Base-by-base conservation (phyloP, 2,329 filamentous ascomycete species). In the Colletotrichum incanum region DNA sequence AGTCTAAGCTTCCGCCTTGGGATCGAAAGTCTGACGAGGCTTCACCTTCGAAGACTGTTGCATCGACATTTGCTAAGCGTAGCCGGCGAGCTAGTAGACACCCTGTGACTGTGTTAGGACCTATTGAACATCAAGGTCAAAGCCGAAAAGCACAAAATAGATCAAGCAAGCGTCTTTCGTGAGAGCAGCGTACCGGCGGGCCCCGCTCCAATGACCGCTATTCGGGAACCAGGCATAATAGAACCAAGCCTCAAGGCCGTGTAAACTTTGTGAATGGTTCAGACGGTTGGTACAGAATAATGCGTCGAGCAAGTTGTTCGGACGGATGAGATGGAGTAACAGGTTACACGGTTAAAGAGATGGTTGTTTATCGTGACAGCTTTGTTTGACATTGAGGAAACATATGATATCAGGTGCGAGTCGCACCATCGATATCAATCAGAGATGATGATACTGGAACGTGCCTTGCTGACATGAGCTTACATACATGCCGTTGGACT, bases 1-100 rank as follows among this genome's bases (percentile, higher is more conserved):
- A 78, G 75, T 90, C 88, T 2, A 91, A 83, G 5, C 81, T 86
- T 11, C 88, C 88, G 41, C 88, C 88, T 76, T 89, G 86, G 7
- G 79, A 82, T 52, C 86, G 82, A 65, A 83, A 84, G 71, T 84
- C 75, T n/a, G 83, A 81, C 4, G 82, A 81, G 9, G 79, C 65
- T 37, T 88, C 86, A 56, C 82, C 80, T 78, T 90, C 86, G 74
- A 86, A 91, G 34, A 91, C 79, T 8, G 82, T 86, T 71, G 84
- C 83, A 5, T 85, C 77, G 60, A 88, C 81, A 59, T 80, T 78
- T 68, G 84, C 80, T n/a, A 82, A 77, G 61, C 86, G 81, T 9
- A 91, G 84, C 45, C 91, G 83, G 26, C 86, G 84, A 50, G 86
- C 88, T 1, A 90, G 81, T 58, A 85, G 86, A 54, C 86, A 85